These are phyloP conservation scores for Paramecium primaurelia DNA, from an alignment of 73 alveolate genomes.

Conservation along the genomic window DNA sequence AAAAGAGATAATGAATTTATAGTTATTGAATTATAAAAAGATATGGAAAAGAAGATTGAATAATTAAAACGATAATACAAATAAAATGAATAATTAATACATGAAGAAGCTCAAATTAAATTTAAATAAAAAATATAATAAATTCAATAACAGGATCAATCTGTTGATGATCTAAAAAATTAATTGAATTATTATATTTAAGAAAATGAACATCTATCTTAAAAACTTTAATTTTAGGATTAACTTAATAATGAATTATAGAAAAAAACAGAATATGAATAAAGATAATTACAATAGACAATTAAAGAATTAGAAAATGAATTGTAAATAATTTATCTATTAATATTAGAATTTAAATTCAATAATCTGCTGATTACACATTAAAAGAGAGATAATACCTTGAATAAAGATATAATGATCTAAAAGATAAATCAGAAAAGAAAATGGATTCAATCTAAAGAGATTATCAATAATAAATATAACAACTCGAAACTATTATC, in stretches of 20 bases:
- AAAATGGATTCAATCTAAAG: background rate
- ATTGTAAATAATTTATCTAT: background rate
- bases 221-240: background rate
- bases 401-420: background rate
- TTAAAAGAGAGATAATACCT: background rate
- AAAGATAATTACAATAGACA: background rate
- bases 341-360: background rate
- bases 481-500: background rate
- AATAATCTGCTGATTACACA: constrained; percentile 39
- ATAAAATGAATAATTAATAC: background rate
- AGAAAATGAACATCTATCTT: constrained; percentile 5
- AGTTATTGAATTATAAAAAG: background rate
- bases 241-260: background rate
- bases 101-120: constrained; percentile 14
- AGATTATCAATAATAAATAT: background rate
- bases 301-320: background rate
- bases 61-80: background rate
- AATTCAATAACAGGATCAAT: background rate
- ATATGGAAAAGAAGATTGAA: constrained; percentile 11
- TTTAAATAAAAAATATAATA: background rate
- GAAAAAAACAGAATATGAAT: background rate
- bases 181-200: background rate
- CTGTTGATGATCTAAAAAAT: background rate
- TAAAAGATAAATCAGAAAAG: constrained; percentile 5
- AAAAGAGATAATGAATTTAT: background rate